Evolutionary conservation across 2,329 filamentous ascomycete species (phyloP), one percentile per base, ranked within the genome.

Genomic region (Arthroderma sp.): DNA sequence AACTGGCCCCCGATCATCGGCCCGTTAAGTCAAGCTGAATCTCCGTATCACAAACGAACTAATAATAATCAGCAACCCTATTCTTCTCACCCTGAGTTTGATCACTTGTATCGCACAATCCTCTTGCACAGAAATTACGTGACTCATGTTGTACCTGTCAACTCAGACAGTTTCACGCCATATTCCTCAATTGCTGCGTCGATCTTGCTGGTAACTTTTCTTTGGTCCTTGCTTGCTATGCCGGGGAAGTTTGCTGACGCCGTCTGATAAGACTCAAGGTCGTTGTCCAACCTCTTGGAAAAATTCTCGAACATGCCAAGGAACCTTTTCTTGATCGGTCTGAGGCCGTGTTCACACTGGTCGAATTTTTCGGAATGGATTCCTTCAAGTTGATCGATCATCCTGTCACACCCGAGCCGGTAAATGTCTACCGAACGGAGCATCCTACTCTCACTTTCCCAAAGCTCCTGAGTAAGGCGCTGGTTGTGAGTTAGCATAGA

Each of bases 401-500:
- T 61, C n/a, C 65, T 67, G 59, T 71, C 60, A 44, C 74, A 76
- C 54, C 76, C 73, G 31, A 68, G 64, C 37, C 67, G 69, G 61
- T 76, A 80, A 23, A 70, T 71, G 6, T 72, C 67, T 2, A 77
- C 63, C 25, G 78, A 72, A 28, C 74, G 68, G 2, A 64, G 65
- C 25, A 78, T 68, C 0, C 72, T 73, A 2, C 68, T 69, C 61
- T 78, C 77, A 47, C 74, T 71, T n/a, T 74, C 70, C 7, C 77
- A 68, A 17, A 81, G 69, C 57, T 78, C 71, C 1, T 65, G 70
- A 7, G 75, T 63, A 8, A 80, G 69, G 17, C 68, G 68, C 67
- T 78, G 61, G 25, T 21, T 54, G 17, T 21, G 11, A 41, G 8
- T 33, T 51, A 33, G 28, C 28, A 51, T 33, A 17, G 8, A 21